A percentile compares a stretch with the other conserved stretches of the same genome.
Evolutionary conservation across 2,329 filamentous ascomycete species (phyloP).

Genomic region (Talaromyces sp.): DNA sequence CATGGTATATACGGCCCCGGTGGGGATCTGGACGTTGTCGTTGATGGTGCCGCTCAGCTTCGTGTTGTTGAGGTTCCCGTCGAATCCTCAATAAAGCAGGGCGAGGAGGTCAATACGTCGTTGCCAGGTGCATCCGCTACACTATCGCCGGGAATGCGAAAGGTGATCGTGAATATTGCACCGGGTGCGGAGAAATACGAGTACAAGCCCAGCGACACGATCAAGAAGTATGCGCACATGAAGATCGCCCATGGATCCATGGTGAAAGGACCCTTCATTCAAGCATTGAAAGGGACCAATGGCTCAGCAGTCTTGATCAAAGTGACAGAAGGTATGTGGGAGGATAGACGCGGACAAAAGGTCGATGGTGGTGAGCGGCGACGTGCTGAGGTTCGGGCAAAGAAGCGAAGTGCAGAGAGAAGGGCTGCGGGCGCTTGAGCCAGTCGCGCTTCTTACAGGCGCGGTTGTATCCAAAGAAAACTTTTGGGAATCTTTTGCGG

Average conservation of each 20-base stretch:
- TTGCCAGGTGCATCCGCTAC: conserved; percentile 48
- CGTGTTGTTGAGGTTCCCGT: conserved; percentile 55
- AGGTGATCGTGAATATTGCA: conserved; percentile 59
- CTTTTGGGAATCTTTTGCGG: neutral
- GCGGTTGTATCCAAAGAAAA: neutral
- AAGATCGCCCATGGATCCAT: conserved; percentile 64
- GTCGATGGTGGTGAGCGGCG: conserved; percentile 94
- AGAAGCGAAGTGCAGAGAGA: conserved; percentile 75
- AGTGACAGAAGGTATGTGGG: conserved; percentile 87
- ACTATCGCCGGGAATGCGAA: conserved; percentile 53
- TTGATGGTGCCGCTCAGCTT: conserved; percentile 57
- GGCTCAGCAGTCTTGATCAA: conserved; percentile 63
- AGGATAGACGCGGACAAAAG: conserved; percentile 80
- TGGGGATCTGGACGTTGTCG: conserved; percentile 75
- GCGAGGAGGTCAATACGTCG: conserved; percentile 22
- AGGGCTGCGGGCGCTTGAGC: conserved; percentile 55
- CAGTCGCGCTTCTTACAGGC: neutral
- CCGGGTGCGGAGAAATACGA: conserved; percentile 55
- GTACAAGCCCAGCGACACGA: conserved; percentile 39
- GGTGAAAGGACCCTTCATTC: conserved; percentile 72
- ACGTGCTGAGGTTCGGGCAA: conserved; percentile 78
- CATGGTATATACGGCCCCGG: conserved; percentile 74
- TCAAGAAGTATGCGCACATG: conserved; percentile 61
- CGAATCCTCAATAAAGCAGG: conserved; percentile 28
- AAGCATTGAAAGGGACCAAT: conserved; percentile 60